A percentile compares a stretch with the other conserved stretches of the same genome.
Evolutionary conservation across 2,329 filamentous ascomycete genomes (phyloP).

Genomic region (Bipolaris sorokiniana): DNA sequence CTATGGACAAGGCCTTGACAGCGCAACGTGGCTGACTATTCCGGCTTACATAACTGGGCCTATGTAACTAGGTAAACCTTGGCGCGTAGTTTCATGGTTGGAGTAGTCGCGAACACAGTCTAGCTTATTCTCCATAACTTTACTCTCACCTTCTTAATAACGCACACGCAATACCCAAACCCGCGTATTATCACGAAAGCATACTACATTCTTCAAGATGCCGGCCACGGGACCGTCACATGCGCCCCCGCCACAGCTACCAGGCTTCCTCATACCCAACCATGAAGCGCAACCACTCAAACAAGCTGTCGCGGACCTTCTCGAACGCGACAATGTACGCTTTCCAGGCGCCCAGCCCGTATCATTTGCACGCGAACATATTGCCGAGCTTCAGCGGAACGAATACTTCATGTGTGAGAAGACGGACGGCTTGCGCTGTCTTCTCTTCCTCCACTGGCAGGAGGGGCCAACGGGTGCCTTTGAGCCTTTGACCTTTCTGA

Average conservation of each 20-base stretch:
- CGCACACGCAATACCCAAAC: neutral
- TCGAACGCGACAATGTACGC: conserved; percentile 68
- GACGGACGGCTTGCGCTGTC: conserved; percentile 92
- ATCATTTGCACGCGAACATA: conserved; percentile 81
- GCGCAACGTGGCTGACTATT: neutral
- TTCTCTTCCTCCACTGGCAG: conserved; percentile 84
- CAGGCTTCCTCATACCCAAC: conserved; percentile 36
- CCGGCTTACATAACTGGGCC: conserved; percentile 7
- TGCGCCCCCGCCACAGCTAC: conserved; percentile 45
- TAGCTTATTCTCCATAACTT: neutral
- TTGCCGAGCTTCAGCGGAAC: conserved; percentile 78
- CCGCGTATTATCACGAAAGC: neutral
- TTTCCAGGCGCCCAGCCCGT: conserved; percentile 96
- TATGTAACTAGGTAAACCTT: neutral
- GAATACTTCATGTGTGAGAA: conserved; percentile 99
- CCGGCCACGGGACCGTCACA: conserved; percentile 26
- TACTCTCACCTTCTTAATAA: neutral
- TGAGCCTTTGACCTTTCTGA: conserved; percentile 75
- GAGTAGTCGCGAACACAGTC: neutral
- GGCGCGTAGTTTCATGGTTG: conserved; percentile 5
- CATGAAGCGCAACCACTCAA: conserved; percentile 61
- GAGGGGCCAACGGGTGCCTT: conserved; percentile 45
- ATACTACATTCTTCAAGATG: conserved; percentile 15
- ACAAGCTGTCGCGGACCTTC: conserved; percentile 73
- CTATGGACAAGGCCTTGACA: neutral